Evolutionary conservation across 495 filamentous ascomycete genomes (phyloP).

Genomic region (Aspergillus kassunensis): DNA sequence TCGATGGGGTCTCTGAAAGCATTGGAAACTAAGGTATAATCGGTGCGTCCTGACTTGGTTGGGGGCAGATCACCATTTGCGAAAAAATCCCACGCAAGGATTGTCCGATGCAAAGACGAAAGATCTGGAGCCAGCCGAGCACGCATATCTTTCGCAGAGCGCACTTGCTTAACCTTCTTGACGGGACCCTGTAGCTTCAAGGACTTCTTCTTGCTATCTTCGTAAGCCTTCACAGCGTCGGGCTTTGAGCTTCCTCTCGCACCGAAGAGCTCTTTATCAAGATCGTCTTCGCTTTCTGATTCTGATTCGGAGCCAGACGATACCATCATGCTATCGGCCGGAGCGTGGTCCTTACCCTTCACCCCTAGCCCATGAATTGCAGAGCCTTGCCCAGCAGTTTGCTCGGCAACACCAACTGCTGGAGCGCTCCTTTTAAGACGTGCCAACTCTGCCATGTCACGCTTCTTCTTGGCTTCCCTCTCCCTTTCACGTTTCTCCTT

Average conservation of each 20-base stretch:
- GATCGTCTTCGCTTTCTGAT: conserved; percentile 65
- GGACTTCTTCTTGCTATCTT: conserved; percentile 51
- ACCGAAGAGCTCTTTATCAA: conserved; percentile 59
- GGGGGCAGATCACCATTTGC: conserved; percentile 81
- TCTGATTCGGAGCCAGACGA: conserved; percentile 68
- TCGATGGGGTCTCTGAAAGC: conserved; percentile 67
- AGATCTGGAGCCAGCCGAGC: conserved; percentile 88
- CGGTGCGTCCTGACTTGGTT: conserved; percentile 55
- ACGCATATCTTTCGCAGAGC: conserved; percentile 88
- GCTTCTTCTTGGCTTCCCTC: conserved; percentile 67
- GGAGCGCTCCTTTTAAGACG: conserved; percentile 55
- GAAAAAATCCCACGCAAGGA: conserved; percentile 92
- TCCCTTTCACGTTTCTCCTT: conserved; percentile 68
- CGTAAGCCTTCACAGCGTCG: conserved; percentile 49
- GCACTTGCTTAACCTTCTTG: conserved; percentile 69
- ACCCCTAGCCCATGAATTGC: conserved; percentile 72
- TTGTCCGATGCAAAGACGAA: conserved; percentile 73
- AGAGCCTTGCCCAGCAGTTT: conserved; percentile 69
- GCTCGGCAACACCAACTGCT: conserved; percentile 51
- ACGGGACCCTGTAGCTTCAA: conserved; percentile 63
- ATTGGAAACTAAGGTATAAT: conserved; percentile 70
- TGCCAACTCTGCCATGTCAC: conserved; percentile 63
- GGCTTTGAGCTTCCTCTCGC: conserved; percentile 39
- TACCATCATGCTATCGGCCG: conserved; percentile 84
- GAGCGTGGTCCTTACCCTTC: conserved; percentile 70